Base-by-base conservation (phyloP, 805 yeast genomes). In the Cyberlindnera japonica region DNA sequence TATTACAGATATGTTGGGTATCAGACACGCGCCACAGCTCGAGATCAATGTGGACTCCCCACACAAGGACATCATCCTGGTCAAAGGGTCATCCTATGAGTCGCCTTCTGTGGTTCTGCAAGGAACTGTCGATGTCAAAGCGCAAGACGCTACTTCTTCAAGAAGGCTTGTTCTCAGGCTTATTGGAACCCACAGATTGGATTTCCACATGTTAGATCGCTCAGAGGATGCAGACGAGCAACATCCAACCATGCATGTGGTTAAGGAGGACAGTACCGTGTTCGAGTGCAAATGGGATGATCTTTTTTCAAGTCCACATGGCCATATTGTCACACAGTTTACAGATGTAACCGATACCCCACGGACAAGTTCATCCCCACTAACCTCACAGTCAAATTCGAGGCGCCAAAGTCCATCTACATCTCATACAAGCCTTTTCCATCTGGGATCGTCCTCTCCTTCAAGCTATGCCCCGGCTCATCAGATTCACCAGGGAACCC, bases 271-370 rank as follows among this genome's bases (percentile, higher is more conserved):
- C 30, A 72, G 73, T 41, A 69, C 68, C 6, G 57, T 90, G 3
- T 86, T 77, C 50, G 91, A 87, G 50, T 77, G 79, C 46, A 65
- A 65, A 22, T 87, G 95, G 95, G 83, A 81, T 44, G 74, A 79
- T 44, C 61, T 76, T 9, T 44, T 69, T 24, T 42, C 50, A n/a
- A n/a, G n/a, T n/a, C n/a, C n/a, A n/a, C n/a, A n/a, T n/a, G 38
- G 34, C 16, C 31, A 19, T 10, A 20, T 9, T 13, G 25, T 15
- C 10, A 14, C 29, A 14, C 22, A 24, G 16, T 11, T 12, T 20
- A n/a, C 6, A 15, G 37, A 36, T n/a, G 33, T 18, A 21, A 12
- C 13, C 23, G 16, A 17, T 8, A 17, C 16, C 18, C 3, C 13
- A 13, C 19, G 22, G 15, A 21, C 37, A 10, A 33, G 36, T 23